Evolutionary conservation across 116 monocot genomes (phyloP), one percentile per base, ranked within the genome.

Genomic region (Zostera marina): DNA sequence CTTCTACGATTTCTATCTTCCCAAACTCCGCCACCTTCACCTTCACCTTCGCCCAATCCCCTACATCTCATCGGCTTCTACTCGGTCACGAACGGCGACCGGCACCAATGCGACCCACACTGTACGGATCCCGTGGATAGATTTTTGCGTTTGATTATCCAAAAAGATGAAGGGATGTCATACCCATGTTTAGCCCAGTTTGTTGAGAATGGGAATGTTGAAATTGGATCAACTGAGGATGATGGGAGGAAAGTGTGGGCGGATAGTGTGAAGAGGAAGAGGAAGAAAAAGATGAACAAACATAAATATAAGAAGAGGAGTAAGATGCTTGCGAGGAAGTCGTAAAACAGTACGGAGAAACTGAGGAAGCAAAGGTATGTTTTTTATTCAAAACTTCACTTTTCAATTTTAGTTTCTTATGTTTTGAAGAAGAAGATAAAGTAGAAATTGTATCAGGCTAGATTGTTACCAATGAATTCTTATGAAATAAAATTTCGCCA

Each of bases 211-310:
- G 56, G 38, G 16, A 15, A 56, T 44, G 42, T 10, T 7, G 32
- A 32, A 32, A 32, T 65, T 17, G 25, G 25, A 21, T 32, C 32
- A 9, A 42, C 38, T 48, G 62, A 23, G 9, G 77, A 66, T 32
- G 77, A 66, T 32, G 32, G 32, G 0, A 47, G 58, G 20, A 45
- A 22, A 47, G 62, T 79, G 32, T 77, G 80, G 68, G 77, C 80
- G 51, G 84, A 83, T 56, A 83, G 83, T 54, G 83, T 83, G 67
- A 83, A 83, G 79, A 75, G 79, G 79, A 83, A 83, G 76, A 70
- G 83, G 68, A 83, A 83, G 76, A 59, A 47, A 54, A 83, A 83
- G 79, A 83, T 83, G 83, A 83, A 83, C 79, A 83, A 83, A 64
- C 83, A 83, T 68, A 83, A 83, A 76, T 64, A 66, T 57, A 57